A percentile compares a stretch with the other conserved stretches of the same genome.
phyloP scores from a whole-genome alignment of 2,329 filamentous ascomycete genomes.

The Scedosporium apiospermum region DNA sequence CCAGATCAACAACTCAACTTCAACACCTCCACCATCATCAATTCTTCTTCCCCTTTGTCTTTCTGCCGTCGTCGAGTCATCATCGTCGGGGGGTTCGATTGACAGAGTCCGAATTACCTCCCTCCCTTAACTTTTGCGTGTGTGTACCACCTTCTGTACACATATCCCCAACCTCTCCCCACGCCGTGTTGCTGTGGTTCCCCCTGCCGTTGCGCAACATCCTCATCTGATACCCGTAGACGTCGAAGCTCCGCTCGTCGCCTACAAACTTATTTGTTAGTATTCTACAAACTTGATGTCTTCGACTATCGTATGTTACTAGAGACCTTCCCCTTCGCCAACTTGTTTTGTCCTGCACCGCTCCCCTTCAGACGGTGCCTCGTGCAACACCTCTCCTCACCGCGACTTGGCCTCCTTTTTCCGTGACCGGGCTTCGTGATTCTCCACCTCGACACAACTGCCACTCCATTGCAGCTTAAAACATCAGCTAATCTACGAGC shows the following conservation, averaged over 20 bases:
- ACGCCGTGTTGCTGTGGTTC: neutral
- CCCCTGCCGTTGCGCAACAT: neutral
- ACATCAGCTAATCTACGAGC: slow-evolving; percentile 16
- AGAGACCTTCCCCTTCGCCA: neutral
- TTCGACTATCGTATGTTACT: slow-evolving; percentile 22
- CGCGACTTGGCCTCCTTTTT: slow-evolving; percentile 2
- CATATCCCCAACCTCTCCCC: neutral
- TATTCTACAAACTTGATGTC: slow-evolving; percentile 18
- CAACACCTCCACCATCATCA: neutral
- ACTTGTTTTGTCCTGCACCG: neutral
- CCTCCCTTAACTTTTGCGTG: neutral
- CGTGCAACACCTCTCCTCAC: neutral
- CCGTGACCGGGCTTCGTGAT: neutral
- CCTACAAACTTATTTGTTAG: neutral
- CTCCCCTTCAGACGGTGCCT: neutral
- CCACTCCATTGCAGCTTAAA: slow-evolving; percentile 8
- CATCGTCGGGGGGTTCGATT: neutral
- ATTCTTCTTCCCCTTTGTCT: neutral
- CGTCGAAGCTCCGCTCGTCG: slow-evolving; percentile 3
- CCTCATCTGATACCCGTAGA: neutral
- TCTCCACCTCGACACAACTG: slow-evolving; percentile 5
- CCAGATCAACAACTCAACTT: slow-evolving; percentile 1
- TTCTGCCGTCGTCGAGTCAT: neutral
- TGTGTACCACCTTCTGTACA: neutral
- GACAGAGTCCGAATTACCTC: neutral